phyloP scores from a whole-genome alignment of 495 filamentous ascomycete species.

The Tetracladium marchalianum region DNA sequence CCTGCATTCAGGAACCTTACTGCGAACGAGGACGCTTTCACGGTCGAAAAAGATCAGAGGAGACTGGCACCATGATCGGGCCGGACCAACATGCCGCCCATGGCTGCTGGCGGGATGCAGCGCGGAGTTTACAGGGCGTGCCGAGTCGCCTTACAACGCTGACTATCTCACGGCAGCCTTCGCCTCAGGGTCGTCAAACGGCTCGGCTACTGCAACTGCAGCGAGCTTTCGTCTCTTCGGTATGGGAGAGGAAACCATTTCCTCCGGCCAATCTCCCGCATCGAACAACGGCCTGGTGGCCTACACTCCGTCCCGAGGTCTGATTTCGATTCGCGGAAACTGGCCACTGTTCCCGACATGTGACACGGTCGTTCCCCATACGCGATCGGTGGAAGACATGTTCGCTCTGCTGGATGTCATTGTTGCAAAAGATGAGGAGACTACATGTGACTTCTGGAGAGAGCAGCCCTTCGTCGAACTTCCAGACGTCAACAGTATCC shows the following conservation, averaged over 20 bases:
- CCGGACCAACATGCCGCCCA: conserved; percentile 27
- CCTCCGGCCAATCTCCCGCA: conserved; percentile 22
- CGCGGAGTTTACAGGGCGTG: conserved; percentile 24
- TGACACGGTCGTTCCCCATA: conserved; percentile 25
- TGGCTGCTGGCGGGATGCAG: conserved; percentile 28
- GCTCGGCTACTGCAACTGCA: conserved; percentile 22
- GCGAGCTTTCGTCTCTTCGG: conserved; percentile 25
- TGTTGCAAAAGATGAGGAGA: conserved; percentile 12
- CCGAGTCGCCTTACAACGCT: conserved; percentile 25
- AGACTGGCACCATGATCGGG: conserved; percentile 23
- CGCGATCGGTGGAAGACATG: conserved; percentile 24
- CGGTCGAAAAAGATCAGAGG: conserved; percentile 18
- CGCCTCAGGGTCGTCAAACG: conserved; percentile 27
- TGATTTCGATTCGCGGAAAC: conserved; percentile 23
- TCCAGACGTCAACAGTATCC: no score
- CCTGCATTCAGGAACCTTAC: conserved; percentile 22
- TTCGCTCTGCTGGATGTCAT: conserved; percentile 21
- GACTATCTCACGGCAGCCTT: conserved; percentile 26
- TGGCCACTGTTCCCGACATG: conserved; percentile 29
- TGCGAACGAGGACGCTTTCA: conserved; percentile 20
- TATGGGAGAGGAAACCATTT: conserved; percentile 23
- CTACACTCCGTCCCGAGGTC: conserved; percentile 25
- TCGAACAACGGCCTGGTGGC: conserved; percentile 26
- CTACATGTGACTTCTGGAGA: conserved; percentile 25
- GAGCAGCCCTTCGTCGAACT: conserved; percentile 21